A percentile compares a stretch with the other conserved stretches of the same genome.
Conservation (phyloP, 352 stramenopile genomes). For the Pilasporangium apinafurcum region DNA sequence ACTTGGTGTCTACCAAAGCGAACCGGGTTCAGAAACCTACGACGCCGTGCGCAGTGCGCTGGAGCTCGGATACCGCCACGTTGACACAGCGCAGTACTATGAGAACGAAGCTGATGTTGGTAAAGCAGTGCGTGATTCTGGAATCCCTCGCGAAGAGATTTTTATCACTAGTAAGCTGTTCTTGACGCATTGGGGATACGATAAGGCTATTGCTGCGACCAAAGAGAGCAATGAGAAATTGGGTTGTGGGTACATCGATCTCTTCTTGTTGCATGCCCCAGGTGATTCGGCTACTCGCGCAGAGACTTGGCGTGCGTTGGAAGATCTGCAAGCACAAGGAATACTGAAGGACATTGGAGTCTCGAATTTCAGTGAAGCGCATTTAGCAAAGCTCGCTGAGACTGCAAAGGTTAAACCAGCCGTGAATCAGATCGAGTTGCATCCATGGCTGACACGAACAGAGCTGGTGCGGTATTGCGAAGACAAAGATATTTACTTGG, state of each 20-base stretch:
- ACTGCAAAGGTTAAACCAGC: conserved; percentile 42
- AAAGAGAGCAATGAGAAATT: conserved; percentile 47
- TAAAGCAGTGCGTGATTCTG: conserved; percentile 54
- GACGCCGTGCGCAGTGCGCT: conserved; percentile 44
- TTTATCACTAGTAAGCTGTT: conserved; percentile 86
- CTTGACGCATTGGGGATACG: conserved; percentile 57
- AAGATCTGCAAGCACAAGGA: conserved; percentile 40
- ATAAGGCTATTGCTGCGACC: conserved; percentile 52
- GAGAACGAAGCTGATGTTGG: conserved; percentile 86
- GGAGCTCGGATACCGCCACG: conserved; percentile 78
- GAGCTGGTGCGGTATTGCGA: conserved; percentile 64
- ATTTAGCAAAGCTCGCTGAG: conserved; percentile 78
- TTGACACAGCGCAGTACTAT: conserved; percentile 85
- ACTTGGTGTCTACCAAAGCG: conserved; percentile 40
- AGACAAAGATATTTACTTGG: conserved; percentile 30
- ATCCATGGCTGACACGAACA: conserved; percentile 55
- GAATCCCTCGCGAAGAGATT: conserved; percentile 61
- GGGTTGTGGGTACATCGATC: conserved; percentile 69
- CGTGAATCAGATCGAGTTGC: conserved; percentile 81
- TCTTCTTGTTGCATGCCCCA: conserved; percentile 75
- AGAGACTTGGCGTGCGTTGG: conserved; percentile 45
- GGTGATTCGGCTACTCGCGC: conserved; percentile 31
- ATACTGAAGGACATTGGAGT: conserved; percentile 81
- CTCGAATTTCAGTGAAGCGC: conserved; percentile 78
- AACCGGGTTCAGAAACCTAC: conserved; percentile 30